These are phyloP conservation scores for Epichloe brachyelytri DNA, from an alignment of 2,329 filamentous ascomycete species.

Conservation along the genomic window DNA sequence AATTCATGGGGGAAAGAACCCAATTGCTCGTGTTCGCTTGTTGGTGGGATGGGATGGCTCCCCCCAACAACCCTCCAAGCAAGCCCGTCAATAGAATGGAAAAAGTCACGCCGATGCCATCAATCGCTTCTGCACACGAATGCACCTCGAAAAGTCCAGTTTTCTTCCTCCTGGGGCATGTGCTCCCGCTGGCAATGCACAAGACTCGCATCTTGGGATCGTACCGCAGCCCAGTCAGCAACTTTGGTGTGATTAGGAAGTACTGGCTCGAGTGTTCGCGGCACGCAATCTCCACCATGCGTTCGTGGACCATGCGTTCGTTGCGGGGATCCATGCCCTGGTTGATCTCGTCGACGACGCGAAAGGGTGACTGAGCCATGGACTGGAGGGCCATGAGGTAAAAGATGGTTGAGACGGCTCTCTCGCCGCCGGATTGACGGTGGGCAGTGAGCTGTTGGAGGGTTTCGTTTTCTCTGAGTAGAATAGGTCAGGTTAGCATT, in stretches of 20 bases:
- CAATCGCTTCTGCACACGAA: constrained; percentile 29
- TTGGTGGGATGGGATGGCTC: too few species aligned
- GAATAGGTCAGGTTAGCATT: not conserved
- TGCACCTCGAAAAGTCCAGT: constrained; percentile 35
- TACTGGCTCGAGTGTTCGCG: constrained; percentile 70
- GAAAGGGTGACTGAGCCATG: constrained; percentile 87
- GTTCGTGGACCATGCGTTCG: constrained; percentile 93
- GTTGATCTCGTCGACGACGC: constrained; percentile 98
- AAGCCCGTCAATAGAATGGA: not conserved
- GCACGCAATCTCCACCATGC: constrained; percentile 97
- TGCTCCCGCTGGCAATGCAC: constrained; percentile 85
- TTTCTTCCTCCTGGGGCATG: constrained; percentile 41
- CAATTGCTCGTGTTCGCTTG: too few species aligned
- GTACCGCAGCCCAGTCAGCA: constrained; percentile 75
- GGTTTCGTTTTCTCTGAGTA: constrained; percentile 58
- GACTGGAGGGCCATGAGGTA: constrained; percentile 97
- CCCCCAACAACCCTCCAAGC: too few species aligned
- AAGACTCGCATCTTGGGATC: constrained; percentile 85
- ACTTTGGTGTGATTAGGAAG: constrained; percentile 94
- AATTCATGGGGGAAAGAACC: not conserved
- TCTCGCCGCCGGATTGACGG: constrained; percentile 90
- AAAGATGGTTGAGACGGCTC: constrained; percentile 94
- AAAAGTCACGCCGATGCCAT: constrained; percentile 19
- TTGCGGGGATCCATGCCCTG: constrained; percentile 99
- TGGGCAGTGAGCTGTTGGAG: constrained; percentile 80